These are phyloP conservation scores for Aureobasidium sp. DNA, from an alignment of 2,329 filamentous ascomycete genomes.

Conservation along the genomic window DNA sequence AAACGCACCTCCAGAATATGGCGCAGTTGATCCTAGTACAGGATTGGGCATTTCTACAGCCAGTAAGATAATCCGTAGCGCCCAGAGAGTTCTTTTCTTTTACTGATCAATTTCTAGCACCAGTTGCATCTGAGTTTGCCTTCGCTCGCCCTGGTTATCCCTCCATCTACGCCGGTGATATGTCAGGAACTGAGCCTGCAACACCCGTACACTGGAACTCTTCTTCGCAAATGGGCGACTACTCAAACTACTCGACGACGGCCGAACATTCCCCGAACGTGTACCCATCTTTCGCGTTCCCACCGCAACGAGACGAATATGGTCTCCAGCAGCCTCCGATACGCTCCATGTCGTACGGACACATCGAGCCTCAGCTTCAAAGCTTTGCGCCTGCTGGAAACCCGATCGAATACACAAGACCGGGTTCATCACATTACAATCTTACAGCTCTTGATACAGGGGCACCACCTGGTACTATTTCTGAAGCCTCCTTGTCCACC, in stretches of 20 bases:
- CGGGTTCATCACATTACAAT: conserved; percentile 8
- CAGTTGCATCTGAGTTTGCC: conserved; percentile 3
- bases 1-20: conserved; percentile 19
- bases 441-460: conserved; percentile 1
- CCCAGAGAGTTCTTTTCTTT: neutral
- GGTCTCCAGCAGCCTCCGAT: conserved; percentile 15
- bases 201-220: neutral
- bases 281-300: conserved; percentile 1
- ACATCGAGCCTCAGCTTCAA: conserved; percentile 14
- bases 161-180: neutral
- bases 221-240: conserved; percentile 16
- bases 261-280: conserved; percentile 3
- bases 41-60: conserved; percentile 14
- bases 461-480: neutral
- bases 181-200: conserved; percentile 5
- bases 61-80: neutral
- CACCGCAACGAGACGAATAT: conserved; percentile 3
- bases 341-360: conserved; percentile 20
- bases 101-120: neutral
- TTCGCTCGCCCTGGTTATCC: conserved; percentile 9
- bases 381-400: neutral
- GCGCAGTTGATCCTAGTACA: conserved; percentile 18
- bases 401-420: conserved; percentile 6
- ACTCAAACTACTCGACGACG: neutral
- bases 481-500: neutral